Evolutionary conservation across 1,284 basidiomycete genomes (phyloP).

Genomic region (Puccinia sorghi): DNA sequence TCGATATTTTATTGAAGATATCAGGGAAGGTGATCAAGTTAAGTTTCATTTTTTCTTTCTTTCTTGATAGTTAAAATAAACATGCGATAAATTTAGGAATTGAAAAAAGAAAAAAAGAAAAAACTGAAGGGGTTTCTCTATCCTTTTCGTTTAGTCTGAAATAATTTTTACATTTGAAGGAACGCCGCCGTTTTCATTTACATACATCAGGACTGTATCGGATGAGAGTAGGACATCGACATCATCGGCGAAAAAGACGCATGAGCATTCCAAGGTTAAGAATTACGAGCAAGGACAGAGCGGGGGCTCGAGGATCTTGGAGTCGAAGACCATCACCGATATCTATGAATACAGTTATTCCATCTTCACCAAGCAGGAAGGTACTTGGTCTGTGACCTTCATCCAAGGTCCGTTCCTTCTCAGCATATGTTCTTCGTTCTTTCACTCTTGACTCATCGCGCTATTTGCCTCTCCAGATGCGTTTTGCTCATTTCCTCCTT

Average conservation of each 20-base stretch:
- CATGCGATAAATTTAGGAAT: too few relatives aligned
- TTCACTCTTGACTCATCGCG: neutral
- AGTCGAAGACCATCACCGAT: constrained; percentile 41
- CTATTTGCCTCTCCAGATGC: constrained; percentile 21
- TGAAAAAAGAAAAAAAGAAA: too few relatives aligned
- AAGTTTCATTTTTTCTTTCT: constrained; percentile 2
- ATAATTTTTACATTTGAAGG: constrained; percentile 85
- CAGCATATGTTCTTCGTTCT: neutral
- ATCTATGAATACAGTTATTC: constrained; percentile 46
- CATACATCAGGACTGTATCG: constrained; percentile 59
- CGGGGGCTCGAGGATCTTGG: constrained; percentile 28
- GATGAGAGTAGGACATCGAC: constrained; percentile 52
- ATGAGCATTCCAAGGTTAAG: neutral
- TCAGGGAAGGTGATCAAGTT: constrained; percentile 69
- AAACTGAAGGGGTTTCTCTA: too few relatives aligned
- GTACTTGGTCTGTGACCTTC: constrained; percentile 45
- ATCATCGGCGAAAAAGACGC: neutral
- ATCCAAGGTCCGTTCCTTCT: constrained; percentile 39
- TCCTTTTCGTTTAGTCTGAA: constrained; percentile 69
- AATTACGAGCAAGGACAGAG: neutral
- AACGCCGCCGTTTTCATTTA: constrained; percentile 89
- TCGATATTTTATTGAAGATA: constrained; percentile 74
- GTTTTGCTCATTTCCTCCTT: constrained; percentile 41
- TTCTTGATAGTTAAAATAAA: neutral
- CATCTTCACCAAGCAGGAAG: constrained; percentile 43